phyloP scores from a whole-genome alignment of 768 basidiomycete genomes.

The Tricholoma furcatifolium region DNA sequence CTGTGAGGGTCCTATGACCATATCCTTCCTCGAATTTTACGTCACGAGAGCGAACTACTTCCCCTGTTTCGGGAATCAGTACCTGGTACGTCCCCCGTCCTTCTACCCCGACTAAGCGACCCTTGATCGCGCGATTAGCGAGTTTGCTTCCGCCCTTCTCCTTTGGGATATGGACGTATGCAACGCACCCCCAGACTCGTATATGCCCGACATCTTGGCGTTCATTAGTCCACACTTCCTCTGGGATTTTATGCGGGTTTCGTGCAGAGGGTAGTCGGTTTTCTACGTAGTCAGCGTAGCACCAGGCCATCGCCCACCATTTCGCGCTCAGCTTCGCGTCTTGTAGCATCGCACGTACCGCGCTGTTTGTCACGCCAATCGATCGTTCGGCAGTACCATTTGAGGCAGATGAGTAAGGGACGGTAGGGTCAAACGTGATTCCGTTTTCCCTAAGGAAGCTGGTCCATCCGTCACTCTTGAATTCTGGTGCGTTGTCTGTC shows the following conservation, averaged over 20 bases:
- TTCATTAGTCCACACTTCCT: too few species aligned
- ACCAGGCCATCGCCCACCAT: too few species aligned
- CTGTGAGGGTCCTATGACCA: slow-evolving; percentile 15
- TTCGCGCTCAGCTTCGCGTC: background rate
- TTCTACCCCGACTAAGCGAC: slow-evolving; percentile 11
- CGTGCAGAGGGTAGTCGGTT: background rate
- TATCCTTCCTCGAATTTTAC: slow-evolving; percentile 17
- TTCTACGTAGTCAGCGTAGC: background rate
- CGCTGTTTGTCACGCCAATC: background rate
- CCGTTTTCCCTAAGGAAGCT: background rate
- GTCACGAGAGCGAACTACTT: background rate
- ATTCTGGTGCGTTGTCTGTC: background rate
- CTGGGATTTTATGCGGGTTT: background rate
- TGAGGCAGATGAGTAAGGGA: background rate
- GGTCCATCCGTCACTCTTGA: background rate
- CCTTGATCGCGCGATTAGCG: background rate
- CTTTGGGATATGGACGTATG: background rate
- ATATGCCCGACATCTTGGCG: too few species aligned
- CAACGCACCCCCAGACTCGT: too few species aligned
- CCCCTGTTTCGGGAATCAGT: slow-evolving; percentile 11
- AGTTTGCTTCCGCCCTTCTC: background rate
- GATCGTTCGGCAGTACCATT: background rate
- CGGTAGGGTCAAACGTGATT: background rate
- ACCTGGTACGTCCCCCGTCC: slow-evolving; percentile 11
- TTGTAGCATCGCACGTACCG: background rate